Evolutionary conservation across 306 rosid genomes (phyloP).

Genomic region (Casuarina equisetifolia): DNA sequence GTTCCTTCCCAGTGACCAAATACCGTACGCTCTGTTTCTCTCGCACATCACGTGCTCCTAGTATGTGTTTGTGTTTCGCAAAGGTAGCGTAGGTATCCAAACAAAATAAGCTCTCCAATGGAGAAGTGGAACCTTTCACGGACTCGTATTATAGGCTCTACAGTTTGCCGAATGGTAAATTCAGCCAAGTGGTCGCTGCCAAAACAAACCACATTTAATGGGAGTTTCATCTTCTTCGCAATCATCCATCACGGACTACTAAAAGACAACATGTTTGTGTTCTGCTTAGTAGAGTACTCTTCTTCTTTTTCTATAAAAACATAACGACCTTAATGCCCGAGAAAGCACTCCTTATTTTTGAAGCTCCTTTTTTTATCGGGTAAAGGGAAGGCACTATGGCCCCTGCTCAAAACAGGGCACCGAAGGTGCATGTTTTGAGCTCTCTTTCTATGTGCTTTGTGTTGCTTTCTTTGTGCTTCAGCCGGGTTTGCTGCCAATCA

Average conservation of each 20-base stretch:
- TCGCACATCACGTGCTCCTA: not conserved
- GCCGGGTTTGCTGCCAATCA: constrained; percentile 47
- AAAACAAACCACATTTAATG: constrained; percentile 31
- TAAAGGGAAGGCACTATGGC: constrained; percentile 36
- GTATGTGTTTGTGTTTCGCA: not conserved
- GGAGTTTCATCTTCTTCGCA: constrained; percentile 21
- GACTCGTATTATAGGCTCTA: constrained; percentile 32
- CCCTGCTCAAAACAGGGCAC: constrained; percentile 46
- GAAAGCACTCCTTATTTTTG: constrained; percentile 22
- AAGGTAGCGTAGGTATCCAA: constrained; percentile 22
- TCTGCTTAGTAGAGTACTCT: not conserved
- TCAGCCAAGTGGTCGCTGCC: constrained; percentile 24
- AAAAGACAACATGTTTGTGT: constrained; percentile 39
- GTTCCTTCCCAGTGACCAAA: too few relatives aligned
- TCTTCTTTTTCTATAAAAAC: not conserved
- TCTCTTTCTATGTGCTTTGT: constrained; percentile 23
- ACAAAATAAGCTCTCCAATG: constrained; percentile 15
- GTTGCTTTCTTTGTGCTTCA: constrained; percentile 10
- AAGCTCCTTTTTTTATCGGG: not conserved
- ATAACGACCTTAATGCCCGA: constrained; percentile 1
- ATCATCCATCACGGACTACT: constrained; percentile 61
- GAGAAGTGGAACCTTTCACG: constrained; percentile 39
- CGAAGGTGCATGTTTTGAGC: constrained; percentile 57
- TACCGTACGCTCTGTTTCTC: not conserved
- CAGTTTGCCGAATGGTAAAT: constrained; percentile 16